Conservation (phyloP, 176 grass and related monocot genomes). For the Phyllostachys edulis region DNA sequence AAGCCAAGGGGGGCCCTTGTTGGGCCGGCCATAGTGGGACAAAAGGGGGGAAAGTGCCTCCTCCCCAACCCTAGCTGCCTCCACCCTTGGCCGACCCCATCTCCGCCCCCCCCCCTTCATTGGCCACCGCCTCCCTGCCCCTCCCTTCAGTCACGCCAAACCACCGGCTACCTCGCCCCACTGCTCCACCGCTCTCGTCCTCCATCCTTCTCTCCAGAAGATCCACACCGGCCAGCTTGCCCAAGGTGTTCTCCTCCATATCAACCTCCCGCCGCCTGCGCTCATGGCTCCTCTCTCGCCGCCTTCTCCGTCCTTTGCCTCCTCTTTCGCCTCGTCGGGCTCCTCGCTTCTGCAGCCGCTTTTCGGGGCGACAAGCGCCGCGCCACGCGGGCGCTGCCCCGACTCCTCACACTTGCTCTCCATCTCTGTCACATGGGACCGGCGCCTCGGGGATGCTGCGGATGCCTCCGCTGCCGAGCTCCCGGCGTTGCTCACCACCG, state of each 20-base stretch:
- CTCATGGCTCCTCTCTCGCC: conserved; percentile 45
- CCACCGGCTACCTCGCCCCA: too few species aligned
- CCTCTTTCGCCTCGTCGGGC: conserved; percentile 69
- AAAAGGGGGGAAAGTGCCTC: too few species aligned
- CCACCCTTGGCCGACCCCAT: too few species aligned
- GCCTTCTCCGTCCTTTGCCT: conserved; percentile 57
- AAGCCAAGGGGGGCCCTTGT: too few species aligned
- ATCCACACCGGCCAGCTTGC: too few species aligned
- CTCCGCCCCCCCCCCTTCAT: too few species aligned
- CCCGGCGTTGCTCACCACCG: conserved; percentile 35
- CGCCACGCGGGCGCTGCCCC: conserved; percentile 34
- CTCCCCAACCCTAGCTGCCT: too few species aligned
- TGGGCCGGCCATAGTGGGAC: too few species aligned
- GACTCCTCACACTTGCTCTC: conserved; percentile 63
- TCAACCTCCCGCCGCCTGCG: conserved; percentile 38
- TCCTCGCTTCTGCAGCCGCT: conserved; percentile 57
- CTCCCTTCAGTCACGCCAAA: too few species aligned
- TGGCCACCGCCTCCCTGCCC: too few species aligned
- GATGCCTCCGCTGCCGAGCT: conserved; percentile 4
- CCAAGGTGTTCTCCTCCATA: conserved; percentile 65
- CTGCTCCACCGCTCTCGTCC: too few species aligned
- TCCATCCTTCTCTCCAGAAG: too few species aligned
- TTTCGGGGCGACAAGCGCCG: not conserved
- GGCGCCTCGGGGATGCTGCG: conserved; percentile 17
- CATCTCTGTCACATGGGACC: conserved; percentile 79